Evolutionary conservation across 2,329 filamentous ascomycete genomes (phyloP).

Genomic region (Didymella lethalis): DNA sequence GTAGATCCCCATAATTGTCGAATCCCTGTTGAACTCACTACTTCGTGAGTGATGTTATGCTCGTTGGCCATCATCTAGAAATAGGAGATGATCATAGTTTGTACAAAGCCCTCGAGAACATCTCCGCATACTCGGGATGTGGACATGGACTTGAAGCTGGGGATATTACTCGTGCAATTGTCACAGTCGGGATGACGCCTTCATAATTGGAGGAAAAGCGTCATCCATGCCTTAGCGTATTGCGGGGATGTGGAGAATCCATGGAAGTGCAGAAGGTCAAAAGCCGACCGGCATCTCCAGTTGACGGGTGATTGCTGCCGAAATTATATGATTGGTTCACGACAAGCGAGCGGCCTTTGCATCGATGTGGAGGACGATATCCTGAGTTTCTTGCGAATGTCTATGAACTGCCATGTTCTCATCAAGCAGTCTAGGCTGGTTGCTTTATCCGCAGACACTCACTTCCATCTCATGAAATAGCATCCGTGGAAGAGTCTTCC

Average conservation of each 20-base stretch:
- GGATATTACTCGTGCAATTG: not conserved
- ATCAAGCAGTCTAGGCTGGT: too few relatives aligned
- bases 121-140: constrained; percentile 16
- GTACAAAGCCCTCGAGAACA: not conserved
- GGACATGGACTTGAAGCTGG: constrained; percentile 6
- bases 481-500: not conserved
- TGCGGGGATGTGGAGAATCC: constrained; percentile 10
- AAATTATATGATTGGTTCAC: not conserved
- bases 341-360: not conserved
- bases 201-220: constrained; percentile 4
- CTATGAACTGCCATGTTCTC: too few relatives aligned
- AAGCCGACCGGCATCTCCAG: constrained; percentile 8
- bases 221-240: not conserved
- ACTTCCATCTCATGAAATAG: not conserved
- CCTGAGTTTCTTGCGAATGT: too few relatives aligned
- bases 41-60: not conserved
- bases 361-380: not conserved
- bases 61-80: not conserved
- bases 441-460: not conserved
- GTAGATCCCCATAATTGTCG: constrained; percentile 1
- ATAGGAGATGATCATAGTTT: not conserved
- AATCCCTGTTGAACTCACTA: not conserved
- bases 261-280: not conserved
- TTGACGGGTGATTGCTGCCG: not conserved
- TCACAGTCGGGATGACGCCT: too few relatives aligned